A percentile compares a stretch with the other conserved stretches of the same genome.
phyloP scores from a whole-genome alignment of 1,284 basidiomycete species.

The Kalmanozyma brasiliensis region DNA sequence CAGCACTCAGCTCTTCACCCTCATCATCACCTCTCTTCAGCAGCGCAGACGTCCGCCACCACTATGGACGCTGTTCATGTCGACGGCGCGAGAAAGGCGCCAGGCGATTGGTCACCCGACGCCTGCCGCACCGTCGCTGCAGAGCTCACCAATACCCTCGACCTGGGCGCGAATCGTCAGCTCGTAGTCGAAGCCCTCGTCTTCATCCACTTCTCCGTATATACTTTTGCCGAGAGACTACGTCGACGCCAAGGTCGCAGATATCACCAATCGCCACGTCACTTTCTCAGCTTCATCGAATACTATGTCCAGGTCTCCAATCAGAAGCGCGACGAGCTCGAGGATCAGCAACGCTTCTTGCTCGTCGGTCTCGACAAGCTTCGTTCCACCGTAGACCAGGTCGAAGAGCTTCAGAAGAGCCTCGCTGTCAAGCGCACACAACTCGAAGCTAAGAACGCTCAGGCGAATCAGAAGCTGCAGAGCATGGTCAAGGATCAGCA shows the following conservation, averaged over 20 bases:
- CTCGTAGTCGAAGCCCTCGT: constrained; percentile 90
- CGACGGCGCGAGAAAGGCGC: constrained; percentile 51
- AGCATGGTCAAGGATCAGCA: constrained; percentile 99
- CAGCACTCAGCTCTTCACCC: constrained; percentile 1
- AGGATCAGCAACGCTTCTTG: constrained; percentile 98
- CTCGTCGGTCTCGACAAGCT: constrained; percentile 98
- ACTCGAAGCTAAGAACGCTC: constrained; percentile 88
- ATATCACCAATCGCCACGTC: constrained; percentile 96
- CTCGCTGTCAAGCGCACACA: constrained; percentile 93
- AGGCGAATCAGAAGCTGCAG: constrained; percentile 96
- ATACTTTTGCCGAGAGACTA: constrained; percentile 86
- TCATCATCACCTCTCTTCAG: background rate
- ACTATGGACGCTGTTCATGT: constrained; percentile 51
- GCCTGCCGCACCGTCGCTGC: constrained; percentile 65
- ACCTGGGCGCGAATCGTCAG: constrained; percentile 59
- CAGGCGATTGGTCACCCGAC: constrained; percentile 67
- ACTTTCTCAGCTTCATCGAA: constrained; percentile 98
- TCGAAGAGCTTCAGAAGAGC: constrained; percentile 84
- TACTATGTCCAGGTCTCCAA: constrained; percentile 96
- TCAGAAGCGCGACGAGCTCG: constrained; percentile 97
- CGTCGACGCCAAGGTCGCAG: constrained; percentile 90
- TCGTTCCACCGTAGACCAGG: constrained; percentile 86
- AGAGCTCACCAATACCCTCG: constrained; percentile 62
- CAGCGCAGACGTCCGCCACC: constrained; percentile 13
- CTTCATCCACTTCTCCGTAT: constrained; percentile 88